These are phyloP conservation scores for Talaromyces sp. DNA, from an alignment of 2,329 filamentous ascomycete species.

Conservation along the genomic window DNA sequence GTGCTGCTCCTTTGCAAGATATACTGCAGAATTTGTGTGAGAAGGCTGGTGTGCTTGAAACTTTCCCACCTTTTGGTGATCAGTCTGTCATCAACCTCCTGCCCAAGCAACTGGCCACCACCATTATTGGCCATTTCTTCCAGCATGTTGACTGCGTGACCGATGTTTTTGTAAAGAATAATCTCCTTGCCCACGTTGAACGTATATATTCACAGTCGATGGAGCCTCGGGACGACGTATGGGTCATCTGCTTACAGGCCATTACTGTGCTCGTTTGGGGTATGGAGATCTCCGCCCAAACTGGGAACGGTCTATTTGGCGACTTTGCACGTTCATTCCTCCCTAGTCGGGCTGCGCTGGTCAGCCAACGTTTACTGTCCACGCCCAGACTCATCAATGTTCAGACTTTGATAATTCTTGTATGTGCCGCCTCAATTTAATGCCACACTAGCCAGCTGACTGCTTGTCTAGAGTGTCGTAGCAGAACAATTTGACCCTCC, in stretches of 20 bases:
- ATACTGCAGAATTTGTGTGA: too few species aligned
- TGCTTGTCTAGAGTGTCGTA: conserved; percentile 12
- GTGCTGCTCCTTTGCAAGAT: too few species aligned
- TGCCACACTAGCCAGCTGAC: too few species aligned
- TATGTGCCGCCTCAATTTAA: too few species aligned
- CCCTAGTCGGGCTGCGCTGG: conserved; percentile 15
- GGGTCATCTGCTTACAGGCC: background rate
- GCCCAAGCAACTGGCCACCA: too few species aligned
- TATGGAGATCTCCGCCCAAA: conserved; percentile 17
- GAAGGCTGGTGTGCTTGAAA: too few species aligned
- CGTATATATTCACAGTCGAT: conserved; percentile 14
- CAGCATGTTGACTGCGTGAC: too few species aligned
- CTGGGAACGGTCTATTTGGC: conserved; percentile 8
- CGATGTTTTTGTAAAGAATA: too few species aligned
- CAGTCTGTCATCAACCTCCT: too few species aligned
- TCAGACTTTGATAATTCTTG: background rate
- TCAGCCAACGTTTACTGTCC: conserved; percentile 15
- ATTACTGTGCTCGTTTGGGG: conserved; percentile 19
- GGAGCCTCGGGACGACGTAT: too few species aligned
- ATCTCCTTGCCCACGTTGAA: background rate
- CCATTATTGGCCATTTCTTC: too few species aligned
- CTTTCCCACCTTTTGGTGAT: too few species aligned
- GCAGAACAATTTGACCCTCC: conserved; percentile 18
- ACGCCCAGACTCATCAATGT: conserved; percentile 20
- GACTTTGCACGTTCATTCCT: conserved; percentile 19